A percentile compares a stretch with the other conserved stretches of the same genome.
These are phyloP conservation scores for Dichotomopilus funicola DNA, from an alignment of 2,329 filamentous ascomycete species.

Conservation along the genomic window DNA sequence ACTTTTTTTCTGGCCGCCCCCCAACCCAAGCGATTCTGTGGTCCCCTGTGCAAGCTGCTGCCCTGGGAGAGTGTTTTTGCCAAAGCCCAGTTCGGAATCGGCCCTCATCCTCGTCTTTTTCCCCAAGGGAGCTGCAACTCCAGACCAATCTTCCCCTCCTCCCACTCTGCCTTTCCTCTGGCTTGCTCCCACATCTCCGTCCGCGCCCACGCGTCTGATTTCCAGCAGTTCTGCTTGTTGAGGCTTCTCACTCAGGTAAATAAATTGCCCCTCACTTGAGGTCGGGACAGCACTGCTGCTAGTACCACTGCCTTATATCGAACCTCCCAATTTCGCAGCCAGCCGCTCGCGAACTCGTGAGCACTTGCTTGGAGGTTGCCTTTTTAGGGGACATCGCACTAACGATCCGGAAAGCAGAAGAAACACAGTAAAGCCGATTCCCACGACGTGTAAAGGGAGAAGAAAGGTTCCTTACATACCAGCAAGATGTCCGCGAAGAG, in stretches of 20 bases:
- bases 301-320: neutral
- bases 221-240: neutral
- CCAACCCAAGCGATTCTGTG: constrained; percentile 17
- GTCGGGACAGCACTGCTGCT: constrained; percentile 3
- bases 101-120: constrained; percentile 12
- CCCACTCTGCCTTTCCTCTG: constrained; percentile 3
- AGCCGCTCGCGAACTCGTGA: constrained; percentile 6
- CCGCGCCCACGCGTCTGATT: neutral
- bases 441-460: constrained; percentile 8
- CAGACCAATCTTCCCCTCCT: constrained; percentile 6
- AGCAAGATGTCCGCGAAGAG: constrained; percentile 83
- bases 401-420: no score
- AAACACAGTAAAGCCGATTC: neutral
- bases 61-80: constrained; percentile 12
- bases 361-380: neutral
- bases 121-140: constrained; percentile 15
- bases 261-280: constrained; percentile 13
- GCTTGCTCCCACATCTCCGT: constrained; percentile 1
- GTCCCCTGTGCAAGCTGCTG: constrained; percentile 15
- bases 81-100: constrained; percentile 16
- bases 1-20: constrained; percentile 19
- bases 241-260: constrained; percentile 12
- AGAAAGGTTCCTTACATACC: constrained; percentile 16
- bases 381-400: no score
- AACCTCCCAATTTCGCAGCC: neutral